A percentile compares a stretch with the other conserved stretches of the same genome.
Evolutionary conservation across 2,329 filamentous ascomycete genomes (phyloP).

Genomic region (Parafenestella ontariensis): DNA sequence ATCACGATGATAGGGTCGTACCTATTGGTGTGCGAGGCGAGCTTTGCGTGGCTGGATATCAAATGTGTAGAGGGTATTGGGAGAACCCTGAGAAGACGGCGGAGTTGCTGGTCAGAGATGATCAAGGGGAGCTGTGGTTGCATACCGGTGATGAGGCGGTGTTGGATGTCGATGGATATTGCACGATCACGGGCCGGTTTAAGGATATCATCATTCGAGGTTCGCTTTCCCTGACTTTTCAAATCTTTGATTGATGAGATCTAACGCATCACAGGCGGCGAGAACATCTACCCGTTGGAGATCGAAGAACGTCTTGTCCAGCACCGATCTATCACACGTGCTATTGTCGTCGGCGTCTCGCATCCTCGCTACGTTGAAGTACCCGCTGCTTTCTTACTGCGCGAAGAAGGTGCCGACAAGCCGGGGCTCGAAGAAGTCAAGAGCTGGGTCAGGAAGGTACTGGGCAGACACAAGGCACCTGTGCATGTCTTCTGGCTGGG

Average conservation of each 20-base stretch:
- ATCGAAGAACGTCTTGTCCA: constrained; percentile 75
- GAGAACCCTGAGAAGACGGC: constrained; percentile 77
- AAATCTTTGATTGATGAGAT: background rate
- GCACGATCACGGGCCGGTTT: constrained; percentile 74
- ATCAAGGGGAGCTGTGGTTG: constrained; percentile 57
- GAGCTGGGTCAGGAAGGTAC: constrained; percentile 46
- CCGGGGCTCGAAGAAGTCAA: constrained; percentile 45
- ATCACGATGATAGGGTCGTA: constrained; percentile 69
- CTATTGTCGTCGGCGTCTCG: constrained; percentile 73
- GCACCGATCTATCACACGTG: constrained; percentile 68
- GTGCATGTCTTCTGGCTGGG: constrained; percentile 80
- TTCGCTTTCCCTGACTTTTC: constrained; percentile 17
- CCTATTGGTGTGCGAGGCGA: constrained; percentile 74
- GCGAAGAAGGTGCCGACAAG: constrained; percentile 28
- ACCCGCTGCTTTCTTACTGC: constrained; percentile 68
- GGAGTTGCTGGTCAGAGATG: constrained; percentile 73
- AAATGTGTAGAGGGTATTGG: constrained; percentile 70
- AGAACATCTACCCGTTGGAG: constrained; percentile 68
- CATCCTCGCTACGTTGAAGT: constrained; percentile 77
- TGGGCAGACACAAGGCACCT: constrained; percentile 62
- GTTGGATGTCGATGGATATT: constrained; percentile 62
- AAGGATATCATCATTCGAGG: constrained; percentile 82
- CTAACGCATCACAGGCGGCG: constrained; percentile 38
- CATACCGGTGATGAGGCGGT: constrained; percentile 51
- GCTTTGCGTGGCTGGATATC: constrained; percentile 79